These are phyloP conservation scores for Hypoxylon sp. DNA, from an alignment of 2,329 filamentous ascomycete species.

Conservation along the genomic window DNA sequence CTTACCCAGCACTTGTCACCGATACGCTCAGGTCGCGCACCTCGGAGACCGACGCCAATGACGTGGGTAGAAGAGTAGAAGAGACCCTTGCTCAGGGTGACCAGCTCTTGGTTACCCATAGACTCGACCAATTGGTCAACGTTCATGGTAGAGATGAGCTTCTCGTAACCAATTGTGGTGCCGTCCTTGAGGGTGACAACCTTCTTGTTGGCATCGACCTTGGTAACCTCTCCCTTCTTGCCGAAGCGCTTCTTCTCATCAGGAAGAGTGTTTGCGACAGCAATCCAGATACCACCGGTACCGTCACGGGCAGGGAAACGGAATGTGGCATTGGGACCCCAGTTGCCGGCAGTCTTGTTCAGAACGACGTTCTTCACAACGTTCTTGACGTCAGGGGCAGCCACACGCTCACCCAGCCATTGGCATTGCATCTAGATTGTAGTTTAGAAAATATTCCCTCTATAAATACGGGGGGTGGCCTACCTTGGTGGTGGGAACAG, in stretches of 20 bases:
- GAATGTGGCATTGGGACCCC: slow-evolving; percentile 99
- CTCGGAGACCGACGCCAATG: slow-evolving; percentile 94
- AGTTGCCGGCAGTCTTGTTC: slow-evolving; percentile 95
- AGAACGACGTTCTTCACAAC: slow-evolving; percentile 95
- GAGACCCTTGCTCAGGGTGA: slow-evolving; percentile 86
- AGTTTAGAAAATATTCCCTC: slow-evolving; percentile 29
- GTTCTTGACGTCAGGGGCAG: slow-evolving; percentile 93
- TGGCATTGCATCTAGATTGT: slow-evolving; percentile 91
- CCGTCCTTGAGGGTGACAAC: slow-evolving; percentile 85
- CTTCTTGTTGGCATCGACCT: slow-evolving; percentile 89
- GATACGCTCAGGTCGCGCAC: slow-evolving; percentile 91
- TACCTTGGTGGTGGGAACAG: slow-evolving; percentile 96
- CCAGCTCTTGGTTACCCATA: slow-evolving; percentile 89
- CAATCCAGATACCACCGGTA: slow-evolving; percentile 99
- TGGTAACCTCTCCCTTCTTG: slow-evolving; percentile 83
- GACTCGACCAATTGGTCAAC: slow-evolving; percentile 88
- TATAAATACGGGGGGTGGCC: slow-evolving; percentile 43
- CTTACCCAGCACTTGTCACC: slow-evolving; percentile 98
- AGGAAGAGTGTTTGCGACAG: slow-evolving; percentile 92
- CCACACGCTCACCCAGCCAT: slow-evolving; percentile 99
- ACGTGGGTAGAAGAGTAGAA: slow-evolving; percentile 99
- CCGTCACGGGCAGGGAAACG: slow-evolving; percentile 95
- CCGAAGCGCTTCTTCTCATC: slow-evolving; percentile 93
- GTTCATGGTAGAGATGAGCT: slow-evolving; percentile 95
- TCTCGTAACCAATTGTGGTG: slow-evolving; percentile 89